Percentiles rank a stretch among this genome's conserved stretches.
phyloP scores from a whole-genome alignment of 2,329 filamentous ascomycete genomes.

The Ascochyta clinopodiicola region DNA sequence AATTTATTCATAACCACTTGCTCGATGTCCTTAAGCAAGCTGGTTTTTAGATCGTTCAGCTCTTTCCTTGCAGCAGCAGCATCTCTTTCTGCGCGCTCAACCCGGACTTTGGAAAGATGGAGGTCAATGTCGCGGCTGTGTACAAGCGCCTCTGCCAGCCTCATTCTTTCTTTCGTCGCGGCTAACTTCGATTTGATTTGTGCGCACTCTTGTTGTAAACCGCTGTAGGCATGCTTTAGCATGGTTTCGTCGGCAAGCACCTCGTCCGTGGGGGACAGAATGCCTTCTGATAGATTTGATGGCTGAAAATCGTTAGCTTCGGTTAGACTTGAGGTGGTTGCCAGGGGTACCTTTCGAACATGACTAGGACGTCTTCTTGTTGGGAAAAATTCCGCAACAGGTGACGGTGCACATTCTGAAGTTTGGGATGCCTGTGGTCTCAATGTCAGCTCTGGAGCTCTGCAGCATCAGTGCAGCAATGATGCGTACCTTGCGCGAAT shows the following conservation, averaged over 20 bases:
- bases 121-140: slow-evolving; percentile 16
- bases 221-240: slow-evolving; percentile 24
- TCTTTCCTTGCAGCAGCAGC: slow-evolving; percentile 18
- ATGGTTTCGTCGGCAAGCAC: slow-evolving; percentile 20
- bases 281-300: slow-evolving; percentile 19
- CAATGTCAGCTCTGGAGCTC: background rate
- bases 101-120: slow-evolving; percentile 11
- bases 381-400: slow-evolving; percentile 6
- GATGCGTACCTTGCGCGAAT: slow-evolving; percentile 13
- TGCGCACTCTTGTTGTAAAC: slow-evolving; percentile 19
- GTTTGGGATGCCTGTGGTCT: slow-evolving; percentile 4
- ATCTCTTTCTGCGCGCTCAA: slow-evolving; percentile 18
- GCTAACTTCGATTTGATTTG: slow-evolving; percentile 16
- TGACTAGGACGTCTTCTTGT: slow-evolving; percentile 12
- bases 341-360: slow-evolving; percentile 11
- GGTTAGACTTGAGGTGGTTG: background rate
- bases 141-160: slow-evolving; percentile 18
- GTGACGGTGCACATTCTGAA: slow-evolving; percentile 7
- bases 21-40: slow-evolving; percentile 8
- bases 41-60: slow-evolving; percentile 11
- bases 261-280: slow-evolving; percentile 18
- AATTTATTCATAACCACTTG: slow-evolving; percentile 18
- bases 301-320: slow-evolving; percentile 1
- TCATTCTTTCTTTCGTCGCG: slow-evolving; percentile 22
- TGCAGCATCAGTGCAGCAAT: background rate